Conservation (phyloP, 768 basidiomycete genomes). For the Podaxis pistillaris region DNA sequence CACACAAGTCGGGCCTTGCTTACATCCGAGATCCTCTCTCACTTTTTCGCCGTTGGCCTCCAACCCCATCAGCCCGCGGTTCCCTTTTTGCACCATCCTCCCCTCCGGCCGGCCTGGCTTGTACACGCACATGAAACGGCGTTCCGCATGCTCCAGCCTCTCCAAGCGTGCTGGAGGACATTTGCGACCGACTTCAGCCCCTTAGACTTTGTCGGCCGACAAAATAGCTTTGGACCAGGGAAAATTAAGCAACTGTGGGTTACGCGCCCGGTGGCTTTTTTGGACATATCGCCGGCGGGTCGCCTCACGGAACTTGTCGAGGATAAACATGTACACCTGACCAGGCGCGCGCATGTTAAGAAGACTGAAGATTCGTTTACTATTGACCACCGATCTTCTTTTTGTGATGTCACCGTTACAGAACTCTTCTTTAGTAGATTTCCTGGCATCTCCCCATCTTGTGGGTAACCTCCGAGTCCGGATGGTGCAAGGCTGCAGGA, state of each 20-base stretch:
- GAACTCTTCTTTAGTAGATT: neutral
- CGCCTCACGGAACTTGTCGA: neutral
- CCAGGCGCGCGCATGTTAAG: neutral
- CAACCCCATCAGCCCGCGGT: neutral
- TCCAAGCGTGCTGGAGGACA: neutral
- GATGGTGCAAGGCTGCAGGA: neutral
- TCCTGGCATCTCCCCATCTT: neutral
- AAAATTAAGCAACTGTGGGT: neutral
- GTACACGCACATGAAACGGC: neutral
- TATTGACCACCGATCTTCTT: neutral
- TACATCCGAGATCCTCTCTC: conserved; percentile 1
- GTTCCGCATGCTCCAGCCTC: neutral
- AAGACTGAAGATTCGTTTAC: neutral
- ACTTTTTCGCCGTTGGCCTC: neutral
- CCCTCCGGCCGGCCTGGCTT: neutral
- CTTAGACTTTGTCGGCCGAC: neutral
- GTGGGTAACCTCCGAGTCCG: neutral
- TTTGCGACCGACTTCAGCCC: neutral
- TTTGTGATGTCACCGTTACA: neutral
- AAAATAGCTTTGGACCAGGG: neutral
- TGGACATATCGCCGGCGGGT: neutral
- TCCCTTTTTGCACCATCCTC: neutral
- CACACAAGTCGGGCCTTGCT: neutral
- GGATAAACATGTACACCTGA: neutral
- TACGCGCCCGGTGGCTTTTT: neutral